Percentiles rank a stretch among this genome's conserved stretches.
Evolutionary conservation across 768 basidiomycete genomes (phyloP).

Genomic region (Coprinellus micaceus): DNA sequence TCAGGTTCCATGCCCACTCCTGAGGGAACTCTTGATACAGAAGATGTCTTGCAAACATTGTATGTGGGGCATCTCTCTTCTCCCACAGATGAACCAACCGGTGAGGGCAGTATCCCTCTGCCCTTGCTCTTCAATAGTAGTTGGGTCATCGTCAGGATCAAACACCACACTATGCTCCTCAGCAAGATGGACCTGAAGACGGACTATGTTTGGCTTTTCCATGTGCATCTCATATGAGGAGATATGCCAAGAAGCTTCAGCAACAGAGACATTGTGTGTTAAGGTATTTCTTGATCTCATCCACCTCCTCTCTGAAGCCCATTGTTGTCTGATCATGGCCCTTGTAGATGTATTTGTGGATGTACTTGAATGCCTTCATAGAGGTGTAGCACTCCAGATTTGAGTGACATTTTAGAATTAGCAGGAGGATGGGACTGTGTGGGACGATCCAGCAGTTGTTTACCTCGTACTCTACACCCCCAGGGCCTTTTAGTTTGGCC

Average conservation of each 20-base stretch:
- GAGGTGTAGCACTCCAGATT: constrained; percentile 43
- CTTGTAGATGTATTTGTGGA: constrained; percentile 50
- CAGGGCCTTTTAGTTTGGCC: constrained; percentile 5
- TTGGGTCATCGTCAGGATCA: background rate
- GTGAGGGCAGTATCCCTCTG: background rate
- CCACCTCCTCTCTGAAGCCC: constrained; percentile 22
- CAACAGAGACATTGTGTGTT: constrained; percentile 34
- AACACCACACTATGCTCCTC: constrained; percentile 26
- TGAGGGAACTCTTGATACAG: constrained; percentile 6
- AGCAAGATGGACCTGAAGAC: constrained; percentile 40
- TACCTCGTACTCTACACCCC: background rate
- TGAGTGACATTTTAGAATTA: constrained; percentile 41
- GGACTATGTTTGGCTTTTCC: constrained; percentile 35
- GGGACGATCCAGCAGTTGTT: constrained; percentile 43
- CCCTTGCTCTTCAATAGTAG: background rate
- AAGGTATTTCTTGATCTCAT: constrained; percentile 36
- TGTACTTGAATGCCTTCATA: constrained; percentile 41
- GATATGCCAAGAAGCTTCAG: constrained; percentile 35
- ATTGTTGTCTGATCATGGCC: constrained; percentile 37
- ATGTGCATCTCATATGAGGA: constrained; percentile 31
- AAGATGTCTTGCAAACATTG: background rate
- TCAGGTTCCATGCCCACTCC: constrained; percentile 4
- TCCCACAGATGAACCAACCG: background rate
- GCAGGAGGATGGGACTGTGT: constrained; percentile 32
- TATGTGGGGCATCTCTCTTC: background rate